A percentile compares a stretch with the other conserved stretches of the same genome.
Evolutionary conservation across 108 stramenopile species (phyloP).

Genomic region (Cylindrotheca closterium): DNA sequence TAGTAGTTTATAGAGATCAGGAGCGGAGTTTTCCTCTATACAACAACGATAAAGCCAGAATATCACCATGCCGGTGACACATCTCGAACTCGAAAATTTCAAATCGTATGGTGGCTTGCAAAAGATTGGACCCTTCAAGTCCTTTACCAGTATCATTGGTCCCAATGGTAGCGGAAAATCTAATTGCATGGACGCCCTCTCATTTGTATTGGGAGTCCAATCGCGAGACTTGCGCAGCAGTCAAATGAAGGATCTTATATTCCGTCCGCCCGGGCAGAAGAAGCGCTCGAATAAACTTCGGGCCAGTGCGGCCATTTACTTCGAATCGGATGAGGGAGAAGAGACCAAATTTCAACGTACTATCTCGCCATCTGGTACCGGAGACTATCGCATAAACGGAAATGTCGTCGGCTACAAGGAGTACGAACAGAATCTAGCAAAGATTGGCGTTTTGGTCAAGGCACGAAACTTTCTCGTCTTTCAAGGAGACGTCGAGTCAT

Average conservation of each 20-base stretch:
- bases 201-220: constrained; percentile 96
- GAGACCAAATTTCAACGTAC: constrained; percentile 81
- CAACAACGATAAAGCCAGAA: too few species aligned
- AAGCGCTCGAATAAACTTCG: constrained; percentile 20
- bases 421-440: constrained; percentile 82
- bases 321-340: constrained; percentile 30
- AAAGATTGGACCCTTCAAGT: constrained; percentile 92
- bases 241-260: constrained; percentile 94
- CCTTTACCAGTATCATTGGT: constrained; percentile 97
- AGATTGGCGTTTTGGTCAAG: constrained; percentile 96
- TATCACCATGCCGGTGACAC: constrained; percentile 54
- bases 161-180: constrained; percentile 78
- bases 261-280: constrained; percentile 68
- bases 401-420: constrained; percentile 70
- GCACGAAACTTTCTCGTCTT: constrained; percentile 99
- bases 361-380: constrained; percentile 78
- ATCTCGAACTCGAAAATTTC: constrained; percentile 98
- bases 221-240: constrained; percentile 88
- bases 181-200: constrained; percentile 92
- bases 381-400: constrained; percentile 88
- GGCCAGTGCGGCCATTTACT: constrained; percentile 27
- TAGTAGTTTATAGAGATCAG: too few species aligned
- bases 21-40: too few species aligned
- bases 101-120: constrained; percentile 95
- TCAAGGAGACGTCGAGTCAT: constrained; percentile 97